Conservation (phyloP, 345 rosid species). For the Salix udensis region DNA sequence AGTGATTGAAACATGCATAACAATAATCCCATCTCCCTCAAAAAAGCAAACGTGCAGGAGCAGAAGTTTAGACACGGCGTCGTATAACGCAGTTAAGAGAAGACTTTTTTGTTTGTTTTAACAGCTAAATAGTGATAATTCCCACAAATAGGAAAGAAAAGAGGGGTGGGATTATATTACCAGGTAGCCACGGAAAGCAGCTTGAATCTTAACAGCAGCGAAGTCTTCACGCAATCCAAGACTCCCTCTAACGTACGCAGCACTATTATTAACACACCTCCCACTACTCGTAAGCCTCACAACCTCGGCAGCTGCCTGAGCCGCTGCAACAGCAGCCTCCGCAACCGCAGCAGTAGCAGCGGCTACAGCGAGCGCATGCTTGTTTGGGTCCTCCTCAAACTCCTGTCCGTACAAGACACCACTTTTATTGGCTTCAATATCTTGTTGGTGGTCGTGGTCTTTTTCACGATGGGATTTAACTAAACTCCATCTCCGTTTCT, state of each 20-base stretch:
- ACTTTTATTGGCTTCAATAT: background rate
- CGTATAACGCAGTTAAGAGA: background rate
- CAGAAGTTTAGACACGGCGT: background rate
- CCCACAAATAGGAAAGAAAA: background rate
- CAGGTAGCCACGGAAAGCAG: slow-evolving; percentile 87
- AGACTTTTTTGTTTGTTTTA: too few species aligned
- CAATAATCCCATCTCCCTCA: background rate
- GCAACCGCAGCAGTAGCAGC: slow-evolving; percentile 79
- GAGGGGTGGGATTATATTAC: slow-evolving; percentile 32
- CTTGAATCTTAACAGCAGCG: slow-evolving; percentile 75
- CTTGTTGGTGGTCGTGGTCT: slow-evolving; percentile 8
- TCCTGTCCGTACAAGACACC: slow-evolving; percentile 1
- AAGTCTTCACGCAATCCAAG: slow-evolving; percentile 28
- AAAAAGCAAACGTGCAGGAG: too few species aligned
- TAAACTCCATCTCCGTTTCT: slow-evolving; percentile 86
- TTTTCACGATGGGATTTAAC: slow-evolving; percentile 64
- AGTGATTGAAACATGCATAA: background rate
- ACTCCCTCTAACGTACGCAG: slow-evolving; percentile 31
- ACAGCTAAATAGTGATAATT: background rate
- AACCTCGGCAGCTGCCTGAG: slow-evolving; percentile 71
- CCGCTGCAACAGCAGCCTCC: slow-evolving; percentile 75
- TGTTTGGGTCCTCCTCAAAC: slow-evolving; percentile 28
- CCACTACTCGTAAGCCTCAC: slow-evolving; percentile 76
- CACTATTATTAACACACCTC: slow-evolving; percentile 33
- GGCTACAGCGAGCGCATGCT: slow-evolving; percentile 76